Evolutionary conservation across 2,329 filamentous ascomycete genomes (phyloP).

Genomic region (Talaromyces funiculosus): DNA sequence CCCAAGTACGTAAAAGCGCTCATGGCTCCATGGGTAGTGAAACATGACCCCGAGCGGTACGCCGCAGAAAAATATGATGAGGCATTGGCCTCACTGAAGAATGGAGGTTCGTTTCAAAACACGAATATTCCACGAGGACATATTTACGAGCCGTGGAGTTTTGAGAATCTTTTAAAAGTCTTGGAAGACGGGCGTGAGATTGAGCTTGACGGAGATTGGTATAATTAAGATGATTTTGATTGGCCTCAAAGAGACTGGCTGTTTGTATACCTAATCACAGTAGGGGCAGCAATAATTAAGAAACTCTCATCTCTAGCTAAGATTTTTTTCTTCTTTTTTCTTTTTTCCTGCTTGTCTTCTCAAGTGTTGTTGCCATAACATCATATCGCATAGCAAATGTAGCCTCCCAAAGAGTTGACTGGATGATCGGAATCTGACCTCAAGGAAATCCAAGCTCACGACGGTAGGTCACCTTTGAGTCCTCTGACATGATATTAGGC

Average conservation of each 20-base stretch:
- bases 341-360: not conserved
- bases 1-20: constrained; percentile 9
- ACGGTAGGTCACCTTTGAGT: not conserved
- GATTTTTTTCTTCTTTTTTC: not conserved
- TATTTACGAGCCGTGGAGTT: constrained; percentile 26
- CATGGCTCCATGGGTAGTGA: constrained; percentile 16
- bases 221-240: not conserved
- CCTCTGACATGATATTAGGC: not conserved
- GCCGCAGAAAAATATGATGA: constrained; percentile 24
- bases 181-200: constrained; percentile 6
- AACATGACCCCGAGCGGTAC: constrained; percentile 20
- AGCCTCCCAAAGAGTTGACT: no score
- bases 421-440: not conserved
- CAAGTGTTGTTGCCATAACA: not conserved
- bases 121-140: constrained; percentile 27
- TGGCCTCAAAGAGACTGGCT: no score
- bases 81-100: constrained; percentile 20
- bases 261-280: not conserved
- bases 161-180: constrained; percentile 15
- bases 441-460: not conserved
- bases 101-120: constrained; percentile 23
- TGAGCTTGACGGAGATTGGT: constrained; percentile 9
- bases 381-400: not conserved
- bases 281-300: not conserved
- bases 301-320: not conserved